phyloP scores from a whole-genome alignment of 2,329 filamentous ascomycete genomes.

The Colletotrichum navitas region DNA sequence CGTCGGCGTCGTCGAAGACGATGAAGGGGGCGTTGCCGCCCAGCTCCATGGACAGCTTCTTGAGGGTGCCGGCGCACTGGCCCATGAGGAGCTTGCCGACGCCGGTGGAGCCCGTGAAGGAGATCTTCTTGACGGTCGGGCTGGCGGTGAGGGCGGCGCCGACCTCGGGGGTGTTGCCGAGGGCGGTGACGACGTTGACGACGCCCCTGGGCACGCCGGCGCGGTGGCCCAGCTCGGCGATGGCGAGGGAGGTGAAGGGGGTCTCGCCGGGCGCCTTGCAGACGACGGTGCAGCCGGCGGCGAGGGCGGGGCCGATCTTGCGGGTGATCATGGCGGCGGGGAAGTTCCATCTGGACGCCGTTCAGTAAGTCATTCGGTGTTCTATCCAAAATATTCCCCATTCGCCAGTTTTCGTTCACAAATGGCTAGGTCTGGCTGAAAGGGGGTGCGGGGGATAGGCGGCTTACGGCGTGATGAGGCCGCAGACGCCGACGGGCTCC shows the following conservation, averaged over 20 bases:
- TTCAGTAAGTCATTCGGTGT: not conserved
- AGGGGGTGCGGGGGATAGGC: no score
- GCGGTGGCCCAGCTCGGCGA: conserved; percentile 87
- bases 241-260: conserved; percentile 87
- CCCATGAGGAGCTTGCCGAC: conserved; percentile 86
- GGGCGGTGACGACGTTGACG: conserved; percentile 86
- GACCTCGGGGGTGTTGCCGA: conserved; percentile 83
- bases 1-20: conserved; percentile 93
- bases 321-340: conserved; percentile 81
- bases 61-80: conserved; percentile 86
- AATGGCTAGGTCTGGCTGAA: no score
- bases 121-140: conserved; percentile 86
- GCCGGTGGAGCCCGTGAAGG: conserved; percentile 86
- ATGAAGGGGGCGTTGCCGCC: conserved; percentile 97
- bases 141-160: conserved; percentile 83
- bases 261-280: conserved; percentile 93
- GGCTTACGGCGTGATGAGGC: conserved; percentile 78
- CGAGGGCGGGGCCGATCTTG: conserved; percentile 80
- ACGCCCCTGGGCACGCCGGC: conserved; percentile 93
- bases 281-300: conserved; percentile 95
- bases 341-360: conserved; percentile 78
- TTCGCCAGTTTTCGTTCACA: no score
- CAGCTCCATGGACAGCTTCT: conserved; percentile 87
- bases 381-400: no score
- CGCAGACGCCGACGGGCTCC: conserved; percentile 87